Evolutionary conservation across 2,329 filamentous ascomycete species (phyloP).

Genomic region (Sporothrix brasiliensis): DNA sequence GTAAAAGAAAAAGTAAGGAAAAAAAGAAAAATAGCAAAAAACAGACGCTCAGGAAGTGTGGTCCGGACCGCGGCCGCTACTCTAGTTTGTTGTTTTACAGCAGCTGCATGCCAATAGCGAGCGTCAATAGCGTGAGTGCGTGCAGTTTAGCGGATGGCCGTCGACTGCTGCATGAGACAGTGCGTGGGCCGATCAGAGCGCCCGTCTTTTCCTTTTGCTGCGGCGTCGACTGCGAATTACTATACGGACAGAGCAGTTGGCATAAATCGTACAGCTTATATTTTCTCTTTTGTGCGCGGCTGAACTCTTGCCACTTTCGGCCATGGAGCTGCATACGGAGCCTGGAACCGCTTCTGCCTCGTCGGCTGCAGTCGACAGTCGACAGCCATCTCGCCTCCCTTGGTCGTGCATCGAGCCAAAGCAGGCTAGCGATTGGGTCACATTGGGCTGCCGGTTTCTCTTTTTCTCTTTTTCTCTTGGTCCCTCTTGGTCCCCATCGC

Average conservation of each 20-base stretch:
- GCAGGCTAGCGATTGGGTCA: slow-evolving; percentile 9
- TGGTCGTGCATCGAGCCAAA: slow-evolving; percentile 16
- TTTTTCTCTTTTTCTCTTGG: no score
- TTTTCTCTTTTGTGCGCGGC: neutral
- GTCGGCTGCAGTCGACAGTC: neutral
- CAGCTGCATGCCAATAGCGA: neutral
- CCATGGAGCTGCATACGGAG: neutral
- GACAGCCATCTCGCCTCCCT: slow-evolving; percentile 13
- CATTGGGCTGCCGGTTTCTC: neutral
- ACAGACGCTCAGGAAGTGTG: neutral
- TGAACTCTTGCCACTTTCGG: neutral
- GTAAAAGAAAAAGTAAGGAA: neutral
- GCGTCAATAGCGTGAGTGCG: neutral
- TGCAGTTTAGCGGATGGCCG: neutral
- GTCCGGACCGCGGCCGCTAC: slow-evolving; percentile 10
- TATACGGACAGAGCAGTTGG: neutral
- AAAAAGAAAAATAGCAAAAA: neutral
- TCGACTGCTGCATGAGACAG: neutral
- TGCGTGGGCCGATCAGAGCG: neutral
- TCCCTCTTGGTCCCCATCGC: neutral
- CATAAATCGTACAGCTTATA: neutral
- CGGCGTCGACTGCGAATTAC: no score
- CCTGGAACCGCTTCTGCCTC: neutral
- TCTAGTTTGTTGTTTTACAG: neutral
- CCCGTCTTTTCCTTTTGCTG: neutral